These are phyloP conservation scores for Umbelopsis isabellina DNA, from an alignment of 192 early-diverging fungal species.

Conservation along the genomic window DNA sequence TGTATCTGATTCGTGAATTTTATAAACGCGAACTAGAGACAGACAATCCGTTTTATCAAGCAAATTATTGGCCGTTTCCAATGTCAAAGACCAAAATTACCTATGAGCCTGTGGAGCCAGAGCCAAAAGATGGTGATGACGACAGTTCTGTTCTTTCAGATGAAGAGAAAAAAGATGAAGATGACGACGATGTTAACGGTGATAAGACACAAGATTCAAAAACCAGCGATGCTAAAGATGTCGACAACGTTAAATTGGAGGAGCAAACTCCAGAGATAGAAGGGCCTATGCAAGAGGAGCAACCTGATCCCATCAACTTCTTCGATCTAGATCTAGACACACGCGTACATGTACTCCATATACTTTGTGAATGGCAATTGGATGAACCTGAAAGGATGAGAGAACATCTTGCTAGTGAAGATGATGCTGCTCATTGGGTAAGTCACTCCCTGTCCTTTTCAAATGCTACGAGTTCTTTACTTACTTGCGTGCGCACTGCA, in stretches of 20 bases:
- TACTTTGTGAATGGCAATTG: constrained; percentile 65
- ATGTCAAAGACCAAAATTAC: constrained; percentile 16
- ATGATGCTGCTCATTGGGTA: constrained; percentile 69
- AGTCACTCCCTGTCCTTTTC: neutral
- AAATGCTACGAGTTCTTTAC: neutral
- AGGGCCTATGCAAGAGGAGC: neutral
- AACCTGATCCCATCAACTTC: constrained; percentile 35
- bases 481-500: neutral
- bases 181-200: neutral
- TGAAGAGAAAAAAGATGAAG: neutral
- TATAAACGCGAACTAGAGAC: constrained; percentile 37
- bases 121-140: neutral
- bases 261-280: constrained; percentile 4
- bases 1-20: constrained; percentile 26
- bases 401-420: constrained; percentile 51
- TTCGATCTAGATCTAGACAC: constrained; percentile 44
- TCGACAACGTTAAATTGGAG: constrained; percentile 5
- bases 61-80: constrained; percentile 21
- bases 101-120: neutral
- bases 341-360: constrained; percentile 45
- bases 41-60: constrained; percentile 41
- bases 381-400: constrained; percentile 71
- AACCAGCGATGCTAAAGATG: neutral
- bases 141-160: neutral
- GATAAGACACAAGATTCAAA: neutral